Evolutionary conservation across 352 stramenopile genomes (phyloP).

Genomic region (Globisporangium heterothallicum): DNA sequence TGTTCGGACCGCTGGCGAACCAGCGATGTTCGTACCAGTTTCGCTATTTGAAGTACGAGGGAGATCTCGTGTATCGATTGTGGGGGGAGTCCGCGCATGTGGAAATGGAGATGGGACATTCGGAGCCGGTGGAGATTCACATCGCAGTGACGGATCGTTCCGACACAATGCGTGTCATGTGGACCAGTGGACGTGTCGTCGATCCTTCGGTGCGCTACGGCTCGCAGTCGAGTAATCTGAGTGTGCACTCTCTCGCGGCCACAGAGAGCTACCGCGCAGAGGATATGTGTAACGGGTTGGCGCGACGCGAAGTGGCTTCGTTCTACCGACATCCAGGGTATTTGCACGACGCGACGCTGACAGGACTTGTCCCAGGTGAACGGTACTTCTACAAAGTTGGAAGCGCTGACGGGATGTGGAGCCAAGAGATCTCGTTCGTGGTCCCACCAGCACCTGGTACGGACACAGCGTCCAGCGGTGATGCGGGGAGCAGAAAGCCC

Average conservation of each 20-base stretch:
- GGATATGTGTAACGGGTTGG: slow-evolving; percentile 26
- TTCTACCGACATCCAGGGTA: slow-evolving; percentile 19
- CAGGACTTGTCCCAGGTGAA: slow-evolving; percentile 3
- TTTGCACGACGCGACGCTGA: slow-evolving; percentile 19
- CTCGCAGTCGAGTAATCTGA: slow-evolving; percentile 4
- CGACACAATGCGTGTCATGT: slow-evolving; percentile 49
- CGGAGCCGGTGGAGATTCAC: slow-evolving; percentile 29
- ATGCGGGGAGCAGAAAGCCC: too few species aligned
- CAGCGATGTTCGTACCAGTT: slow-evolving; percentile 25
- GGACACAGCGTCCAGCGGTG: neutral
- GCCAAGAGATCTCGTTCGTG: slow-evolving; percentile 2
- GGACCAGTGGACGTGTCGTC: slow-evolving; percentile 37
- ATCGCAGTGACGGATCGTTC: slow-evolving; percentile 21
- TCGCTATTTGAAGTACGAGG: slow-evolving; percentile 14
- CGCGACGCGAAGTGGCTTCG: slow-evolving; percentile 8
- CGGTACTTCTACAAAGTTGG: slow-evolving; percentile 26
- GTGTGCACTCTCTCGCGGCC: neutral
- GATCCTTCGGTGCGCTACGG: slow-evolving; percentile 34
- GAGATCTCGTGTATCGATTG: slow-evolving; percentile 9
- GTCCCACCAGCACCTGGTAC: slow-evolving; percentile 13
- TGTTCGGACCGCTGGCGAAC: slow-evolving; percentile 21
- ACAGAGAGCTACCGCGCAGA: slow-evolving; percentile 5
- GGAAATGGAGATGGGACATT: slow-evolving; percentile 20
- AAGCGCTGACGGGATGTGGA: too few species aligned
- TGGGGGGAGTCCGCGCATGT: slow-evolving; percentile 21